A percentile compares a stretch with the other conserved stretches of the same genome.
Conservation (phyloP, 2,329 filamentous ascomycete species). For the Furcasterigmium furcatum region DNA sequence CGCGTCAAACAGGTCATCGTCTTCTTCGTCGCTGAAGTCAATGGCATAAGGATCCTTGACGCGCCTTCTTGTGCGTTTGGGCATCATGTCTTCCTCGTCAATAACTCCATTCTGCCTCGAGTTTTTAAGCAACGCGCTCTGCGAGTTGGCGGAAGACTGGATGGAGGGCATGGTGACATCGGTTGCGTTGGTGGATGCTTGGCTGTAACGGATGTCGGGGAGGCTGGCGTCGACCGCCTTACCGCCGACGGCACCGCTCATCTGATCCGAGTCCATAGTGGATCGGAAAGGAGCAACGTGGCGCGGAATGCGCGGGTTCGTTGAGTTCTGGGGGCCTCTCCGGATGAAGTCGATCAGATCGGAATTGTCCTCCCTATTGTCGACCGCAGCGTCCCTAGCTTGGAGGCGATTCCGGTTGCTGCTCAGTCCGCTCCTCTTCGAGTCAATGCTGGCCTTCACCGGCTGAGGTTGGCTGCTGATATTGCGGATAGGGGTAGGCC, state of each 20-base stretch:
- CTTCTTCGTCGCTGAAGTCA: conserved; percentile 70
- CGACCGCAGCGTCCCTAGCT: conserved; percentile 67
- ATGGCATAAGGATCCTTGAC: conserved; percentile 93
- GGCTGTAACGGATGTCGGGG: conserved; percentile 53
- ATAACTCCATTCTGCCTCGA: conserved; percentile 32
- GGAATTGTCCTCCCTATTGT: conserved; percentile 65
- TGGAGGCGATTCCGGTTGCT: conserved; percentile 54
- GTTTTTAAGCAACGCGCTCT: conserved; percentile 61
- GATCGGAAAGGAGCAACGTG: conserved; percentile 81
- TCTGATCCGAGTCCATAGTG: conserved; percentile 83
- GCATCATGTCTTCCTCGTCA: conserved; percentile 53
- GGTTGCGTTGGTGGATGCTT: conserved; percentile 52
- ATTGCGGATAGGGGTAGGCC: conserved; percentile 30
- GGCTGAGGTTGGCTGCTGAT: conserved; percentile 21
- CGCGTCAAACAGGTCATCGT: conserved; percentile 46
- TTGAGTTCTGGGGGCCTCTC: conserved; percentile 63
- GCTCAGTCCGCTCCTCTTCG: conserved; percentile 29
- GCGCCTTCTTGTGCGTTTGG: conserved; percentile 71
- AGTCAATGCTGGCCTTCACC: conserved; percentile 33
- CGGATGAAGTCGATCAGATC: conserved; percentile 96
- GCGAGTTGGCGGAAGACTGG: conserved; percentile 70
- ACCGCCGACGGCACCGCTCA: conserved; percentile 51
- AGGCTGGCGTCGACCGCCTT: conserved; percentile 56
- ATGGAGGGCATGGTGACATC: conserved; percentile 53
- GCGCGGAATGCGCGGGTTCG: conserved; percentile 71